phyloP scores from a whole-genome alignment of 176 grass and related monocot genomes.

The Poa annua region DNA sequence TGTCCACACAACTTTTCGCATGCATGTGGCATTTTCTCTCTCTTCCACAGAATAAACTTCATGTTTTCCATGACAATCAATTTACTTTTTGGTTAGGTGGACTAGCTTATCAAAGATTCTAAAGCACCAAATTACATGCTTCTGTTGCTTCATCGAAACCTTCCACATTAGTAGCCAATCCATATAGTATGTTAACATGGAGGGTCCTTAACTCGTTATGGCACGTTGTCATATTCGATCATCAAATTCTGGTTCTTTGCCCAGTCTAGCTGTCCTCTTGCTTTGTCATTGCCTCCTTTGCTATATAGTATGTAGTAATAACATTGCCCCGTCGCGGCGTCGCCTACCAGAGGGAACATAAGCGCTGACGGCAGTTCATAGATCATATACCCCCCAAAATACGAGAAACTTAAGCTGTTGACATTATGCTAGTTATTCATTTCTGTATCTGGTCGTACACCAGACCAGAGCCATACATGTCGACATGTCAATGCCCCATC shows the following conservation, averaged over 20 bases:
- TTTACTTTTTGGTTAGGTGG: background rate
- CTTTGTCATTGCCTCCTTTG: background rate
- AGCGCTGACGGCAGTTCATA: conserved; percentile 44
- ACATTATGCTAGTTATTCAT: background rate
- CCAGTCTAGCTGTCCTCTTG: conserved; percentile 20
- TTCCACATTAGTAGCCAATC: background rate
- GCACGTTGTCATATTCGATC: conserved; percentile 14
- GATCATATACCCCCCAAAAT: conserved; percentile 6
- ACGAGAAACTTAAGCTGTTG: background rate
- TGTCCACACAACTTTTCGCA: background rate
- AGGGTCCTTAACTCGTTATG: background rate
- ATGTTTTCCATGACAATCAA: background rate
- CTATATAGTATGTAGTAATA: background rate
- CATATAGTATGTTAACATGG: background rate
- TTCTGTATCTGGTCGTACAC: background rate
- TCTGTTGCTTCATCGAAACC: background rate
- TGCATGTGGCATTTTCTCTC: background rate
- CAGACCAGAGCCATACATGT: background rate
- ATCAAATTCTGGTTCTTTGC: conserved; percentile 13
- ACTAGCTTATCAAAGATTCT: background rate
- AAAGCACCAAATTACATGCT: conserved; percentile 9
- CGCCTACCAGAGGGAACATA: conserved; percentile 1
- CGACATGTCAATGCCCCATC: background rate
- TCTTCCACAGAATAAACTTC: background rate
- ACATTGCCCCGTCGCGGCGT: background rate